These are phyloP conservation scores for Hexamita inflata DNA, from an alignment of 208 protist species.

Conservation along the genomic window DNA sequence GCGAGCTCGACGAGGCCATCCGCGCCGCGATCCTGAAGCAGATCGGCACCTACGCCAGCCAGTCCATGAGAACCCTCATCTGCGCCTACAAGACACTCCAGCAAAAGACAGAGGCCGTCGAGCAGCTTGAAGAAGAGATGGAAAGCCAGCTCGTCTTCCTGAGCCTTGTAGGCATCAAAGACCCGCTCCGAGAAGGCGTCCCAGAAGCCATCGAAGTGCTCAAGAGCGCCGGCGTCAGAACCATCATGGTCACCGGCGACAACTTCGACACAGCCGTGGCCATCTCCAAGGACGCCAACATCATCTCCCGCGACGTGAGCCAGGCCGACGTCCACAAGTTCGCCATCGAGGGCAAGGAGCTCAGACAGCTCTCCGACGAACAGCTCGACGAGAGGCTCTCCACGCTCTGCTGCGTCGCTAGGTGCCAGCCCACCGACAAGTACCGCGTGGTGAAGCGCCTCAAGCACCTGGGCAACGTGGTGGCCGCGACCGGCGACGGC, in stretches of 20 bases:
- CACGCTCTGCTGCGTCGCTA: slow-evolving; percentile 50
- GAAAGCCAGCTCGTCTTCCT: not conserved
- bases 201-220: slow-evolving; percentile 23
- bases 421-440: slow-evolving; percentile 44
- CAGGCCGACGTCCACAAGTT: slow-evolving; percentile 59
- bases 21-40: too few relatives aligned
- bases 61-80: slow-evolving; percentile 18
- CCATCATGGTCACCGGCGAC: slow-evolving; percentile 71
- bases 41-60: too few relatives aligned
- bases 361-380: slow-evolving; percentile 56
- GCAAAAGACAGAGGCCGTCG: too few relatives aligned
- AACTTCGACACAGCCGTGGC: slow-evolving; percentile 54
- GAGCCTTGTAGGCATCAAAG: slow-evolving; percentile 22
- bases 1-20: not conserved
- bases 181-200: slow-evolving; percentile 12
- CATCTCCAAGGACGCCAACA: slow-evolving; percentile 55
- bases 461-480: slow-evolving; percentile 22
- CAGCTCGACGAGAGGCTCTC: slow-evolving; percentile 57
- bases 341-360: slow-evolving; percentile 45
- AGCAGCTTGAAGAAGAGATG: not conserved
- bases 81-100: not conserved
- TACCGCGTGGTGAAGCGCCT: slow-evolving; percentile 23
- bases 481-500: slow-evolving; percentile 40
- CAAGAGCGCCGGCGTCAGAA: slow-evolving; percentile 58
- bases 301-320: slow-evolving; percentile 53